Conservation (phyloP, 257 asterid species). For the Leptodermis oblonga region DNA sequence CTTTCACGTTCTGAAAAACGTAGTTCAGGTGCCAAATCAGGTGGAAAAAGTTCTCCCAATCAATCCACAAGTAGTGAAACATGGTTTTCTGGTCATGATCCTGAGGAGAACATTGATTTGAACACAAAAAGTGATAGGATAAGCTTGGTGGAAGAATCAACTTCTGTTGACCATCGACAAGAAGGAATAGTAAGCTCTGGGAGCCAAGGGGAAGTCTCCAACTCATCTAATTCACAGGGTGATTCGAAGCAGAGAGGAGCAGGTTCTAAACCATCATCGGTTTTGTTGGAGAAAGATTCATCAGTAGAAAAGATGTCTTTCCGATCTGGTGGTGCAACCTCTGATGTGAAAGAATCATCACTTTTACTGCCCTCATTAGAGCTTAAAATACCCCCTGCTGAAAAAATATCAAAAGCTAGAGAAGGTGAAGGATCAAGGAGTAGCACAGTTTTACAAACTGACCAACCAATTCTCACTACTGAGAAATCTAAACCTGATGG, state of each 20-base stretch:
- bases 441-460: slow-evolving; percentile 22
- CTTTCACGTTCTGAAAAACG: slow-evolving; percentile 48
- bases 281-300: slow-evolving; percentile 28
- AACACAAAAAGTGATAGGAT: slow-evolving; percentile 29
- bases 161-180: slow-evolving; percentile 29
- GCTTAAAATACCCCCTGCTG: slow-evolving; percentile 44
- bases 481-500: slow-evolving; percentile 35
- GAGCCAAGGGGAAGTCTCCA: slow-evolving; percentile 34
- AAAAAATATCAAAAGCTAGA: slow-evolving; percentile 28
- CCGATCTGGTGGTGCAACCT: slow-evolving; percentile 36
- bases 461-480: slow-evolving; percentile 28
- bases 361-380: slow-evolving; percentile 34
- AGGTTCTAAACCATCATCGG: slow-evolving; percentile 38
- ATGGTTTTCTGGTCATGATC: slow-evolving; percentile 83
- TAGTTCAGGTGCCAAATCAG: slow-evolving; percentile 48
- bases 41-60: slow-evolving; percentile 59
- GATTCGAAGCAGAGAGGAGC: slow-evolving; percentile 30
- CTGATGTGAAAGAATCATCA: slow-evolving; percentile 27
- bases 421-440: slow-evolving; percentile 40
- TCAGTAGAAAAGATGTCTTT: slow-evolving; percentile 24
- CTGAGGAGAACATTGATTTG: slow-evolving; percentile 51
- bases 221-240: slow-evolving; percentile 42
- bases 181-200: slow-evolving; percentile 29
- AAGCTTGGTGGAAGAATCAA: slow-evolving; percentile 25
- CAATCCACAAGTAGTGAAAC: slow-evolving; percentile 64